phyloP scores from a whole-genome alignment of 106 monocot genomes.

The Dactylorhiza incarnata region DNA sequence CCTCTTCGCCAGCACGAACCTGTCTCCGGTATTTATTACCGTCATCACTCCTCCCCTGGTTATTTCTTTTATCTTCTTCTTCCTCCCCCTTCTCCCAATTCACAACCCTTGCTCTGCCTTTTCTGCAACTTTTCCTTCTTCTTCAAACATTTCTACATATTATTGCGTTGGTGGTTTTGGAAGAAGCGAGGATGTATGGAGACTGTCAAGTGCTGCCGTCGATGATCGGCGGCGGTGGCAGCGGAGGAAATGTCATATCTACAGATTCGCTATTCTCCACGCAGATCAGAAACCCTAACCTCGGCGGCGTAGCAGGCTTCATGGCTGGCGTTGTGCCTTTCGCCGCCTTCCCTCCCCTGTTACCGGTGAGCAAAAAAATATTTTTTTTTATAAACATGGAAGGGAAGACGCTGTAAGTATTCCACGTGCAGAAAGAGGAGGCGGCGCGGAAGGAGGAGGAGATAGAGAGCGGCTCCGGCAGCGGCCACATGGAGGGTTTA shows the following conservation, averaged over 20 bases:
- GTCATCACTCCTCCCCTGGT: not conserved
- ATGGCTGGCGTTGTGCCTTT: constrained; percentile 36
- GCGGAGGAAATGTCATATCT: constrained; percentile 20
- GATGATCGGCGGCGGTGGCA: constrained; percentile 17
- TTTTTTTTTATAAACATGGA: not conserved
- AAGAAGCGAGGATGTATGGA: not conserved
- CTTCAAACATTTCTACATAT: not conserved
- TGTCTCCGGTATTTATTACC: not conserved
- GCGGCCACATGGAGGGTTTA: constrained; percentile 66
- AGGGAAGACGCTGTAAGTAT: no score
- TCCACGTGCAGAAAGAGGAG: constrained; percentile 70
- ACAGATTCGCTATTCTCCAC: constrained; percentile 60
- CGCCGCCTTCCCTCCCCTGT: constrained; percentile 46
- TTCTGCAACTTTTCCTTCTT: not conserved
- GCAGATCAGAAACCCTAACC: constrained; percentile 37
- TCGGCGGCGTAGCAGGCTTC: constrained; percentile 48
- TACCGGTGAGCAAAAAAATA: constrained; percentile 37
- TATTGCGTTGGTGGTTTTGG: not conserved
- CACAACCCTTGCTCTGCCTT: not conserved
- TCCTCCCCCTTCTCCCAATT: not conserved
- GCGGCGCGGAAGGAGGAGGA: constrained; percentile 47
- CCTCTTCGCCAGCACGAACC: not conserved
- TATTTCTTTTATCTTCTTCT: not conserved
- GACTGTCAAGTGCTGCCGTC: constrained; percentile 37
- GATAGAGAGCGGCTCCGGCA: constrained; percentile 70